phyloP scores from a whole-genome alignment of 345 rosid species.

The Leavenworthia alabamica region DNA sequence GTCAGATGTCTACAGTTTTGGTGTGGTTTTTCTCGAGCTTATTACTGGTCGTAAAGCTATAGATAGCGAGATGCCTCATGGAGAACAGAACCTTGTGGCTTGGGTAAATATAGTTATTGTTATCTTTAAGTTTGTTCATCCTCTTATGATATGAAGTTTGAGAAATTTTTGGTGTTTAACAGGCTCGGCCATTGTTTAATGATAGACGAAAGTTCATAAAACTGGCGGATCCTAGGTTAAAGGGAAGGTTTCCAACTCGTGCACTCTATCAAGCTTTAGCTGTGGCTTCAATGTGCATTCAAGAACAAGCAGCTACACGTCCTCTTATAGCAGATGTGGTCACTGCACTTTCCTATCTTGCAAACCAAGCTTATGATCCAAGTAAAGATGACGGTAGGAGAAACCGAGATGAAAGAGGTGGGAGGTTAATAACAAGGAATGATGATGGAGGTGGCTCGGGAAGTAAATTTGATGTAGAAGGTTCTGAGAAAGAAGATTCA shows the following conservation, averaged over 20 bases:
- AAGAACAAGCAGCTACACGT: conserved; percentile 92
- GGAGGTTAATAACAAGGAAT: conserved; percentile 43
- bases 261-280: conserved; percentile 94
- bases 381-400: conserved; percentile 46
- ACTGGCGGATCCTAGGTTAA: conserved; percentile 74
- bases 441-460: conserved; percentile 80
- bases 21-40: conserved; percentile 87
- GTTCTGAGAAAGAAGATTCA: conserved; percentile 85
- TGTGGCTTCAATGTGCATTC: conserved; percentile 96
- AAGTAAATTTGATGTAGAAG: conserved; percentile 62
- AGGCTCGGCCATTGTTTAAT: conserved; percentile 85
- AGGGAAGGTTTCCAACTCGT: conserved; percentile 76
- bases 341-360: conserved; percentile 86
- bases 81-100: conserved; percentile 88
- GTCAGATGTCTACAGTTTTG: conserved; percentile 94
- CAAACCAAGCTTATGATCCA: conserved; percentile 77
- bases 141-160: neutral
- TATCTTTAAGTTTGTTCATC: neutral
- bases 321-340: conserved; percentile 94
- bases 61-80: conserved; percentile 77
- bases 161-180: conserved; percentile 14
- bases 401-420: conserved; percentile 54
- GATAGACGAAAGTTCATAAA: conserved; percentile 71
- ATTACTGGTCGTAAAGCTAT: conserved; percentile 96
- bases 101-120: conserved; percentile 53